Base-by-base conservation (phyloP, 768 basidiomycete genomes). In the Sistotremastrum suecicum region DNA sequence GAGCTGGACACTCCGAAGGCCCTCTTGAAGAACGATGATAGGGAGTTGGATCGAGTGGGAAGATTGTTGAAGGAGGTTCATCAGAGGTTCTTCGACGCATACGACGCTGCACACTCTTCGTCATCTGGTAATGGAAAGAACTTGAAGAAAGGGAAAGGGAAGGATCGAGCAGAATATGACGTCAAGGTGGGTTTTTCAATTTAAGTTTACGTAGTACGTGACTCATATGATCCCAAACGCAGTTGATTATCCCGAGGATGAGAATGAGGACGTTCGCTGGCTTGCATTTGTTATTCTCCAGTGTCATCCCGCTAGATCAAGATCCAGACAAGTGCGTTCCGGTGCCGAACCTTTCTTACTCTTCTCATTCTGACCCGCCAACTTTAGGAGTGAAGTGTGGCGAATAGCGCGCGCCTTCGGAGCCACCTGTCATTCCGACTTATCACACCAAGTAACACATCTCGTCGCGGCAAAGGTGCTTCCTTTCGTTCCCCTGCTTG, bases 241-340 rank as follows among this genome's bases (percentile, higher is more conserved):
- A 97, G 92, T 64, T 61, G 44, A 95, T 99, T 51, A 92, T 98
- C 43, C 87, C 88, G 9, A 66, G 69, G 45, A 71, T 94, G 61
- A 82, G 94, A 44, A 58, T 68, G 28, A 72, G 76, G 53, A 82
- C 87, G 0, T 70, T 98, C n/a, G 70, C 72, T 34, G 86, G 83
- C 31, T 72, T 81, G 31, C 77, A 84, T 56, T 74, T 99, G 33
- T 69, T 94, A 34, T 98, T 99, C 63, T 97, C 94, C 1, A 88
- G 91, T 47, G 78, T 99, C 37, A 91, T 98, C 46, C 91, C 94
- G 3, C 73, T 92, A n/a, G 83, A 89, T 54, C 80, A 69, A 65
- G 46, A 83, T 88, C 35, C 81, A 90, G 60, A 68, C 70, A 41
- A 85, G 48, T 55, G 63, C 11, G 50, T 28, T 6, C 9, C 8